Conservation (phyloP, 2,329 filamentous ascomycete genomes). For the Paraphoma sp. region DNA sequence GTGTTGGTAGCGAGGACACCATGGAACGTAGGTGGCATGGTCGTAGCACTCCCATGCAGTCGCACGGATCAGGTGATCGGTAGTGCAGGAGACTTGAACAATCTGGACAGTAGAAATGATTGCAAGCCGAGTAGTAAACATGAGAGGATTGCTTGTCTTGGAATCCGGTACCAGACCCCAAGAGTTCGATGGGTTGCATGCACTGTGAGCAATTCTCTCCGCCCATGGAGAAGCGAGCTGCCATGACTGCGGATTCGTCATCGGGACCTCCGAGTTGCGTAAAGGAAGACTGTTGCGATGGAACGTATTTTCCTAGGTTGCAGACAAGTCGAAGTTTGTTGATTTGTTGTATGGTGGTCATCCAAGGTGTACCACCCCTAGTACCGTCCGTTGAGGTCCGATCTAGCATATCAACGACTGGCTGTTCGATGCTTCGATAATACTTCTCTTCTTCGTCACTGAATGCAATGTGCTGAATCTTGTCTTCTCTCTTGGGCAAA, state of each 20-base stretch:
- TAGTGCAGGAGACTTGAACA: conserved; percentile 1
- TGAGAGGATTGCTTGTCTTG: too few relatives aligned
- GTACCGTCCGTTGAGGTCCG: conserved; percentile 30
- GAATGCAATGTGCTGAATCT: conserved; percentile 45
- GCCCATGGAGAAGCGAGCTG: conserved; percentile 1
- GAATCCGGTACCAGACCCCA: not conserved
- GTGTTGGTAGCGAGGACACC: not conserved
- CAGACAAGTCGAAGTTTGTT: conserved; percentile 56
- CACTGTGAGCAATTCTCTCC: conserved; percentile 2
- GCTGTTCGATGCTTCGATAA: conserved; percentile 39
- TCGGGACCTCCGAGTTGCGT: not conserved
- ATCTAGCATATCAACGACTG: conserved; percentile 18
- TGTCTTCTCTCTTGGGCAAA: conserved; percentile 48
- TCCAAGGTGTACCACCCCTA: conserved; percentile 34
- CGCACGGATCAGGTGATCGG: conserved; percentile 1
- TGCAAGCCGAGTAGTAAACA: conserved; percentile 2
- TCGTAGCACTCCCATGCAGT: not conserved
- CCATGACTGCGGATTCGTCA: conserved; percentile 1
- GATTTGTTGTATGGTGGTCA: conserved; percentile 51
- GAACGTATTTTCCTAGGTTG: conserved; percentile 47
- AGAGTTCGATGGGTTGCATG: conserved; percentile 2
- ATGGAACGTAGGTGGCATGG: not conserved
- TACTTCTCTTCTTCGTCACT: conserved; percentile 38
- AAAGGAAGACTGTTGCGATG: not conserved
- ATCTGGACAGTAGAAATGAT: conserved; percentile 2